These are phyloP conservation scores for Mycena crocata DNA, from an alignment of 768 basidiomycete species.

Conservation along the genomic window DNA sequence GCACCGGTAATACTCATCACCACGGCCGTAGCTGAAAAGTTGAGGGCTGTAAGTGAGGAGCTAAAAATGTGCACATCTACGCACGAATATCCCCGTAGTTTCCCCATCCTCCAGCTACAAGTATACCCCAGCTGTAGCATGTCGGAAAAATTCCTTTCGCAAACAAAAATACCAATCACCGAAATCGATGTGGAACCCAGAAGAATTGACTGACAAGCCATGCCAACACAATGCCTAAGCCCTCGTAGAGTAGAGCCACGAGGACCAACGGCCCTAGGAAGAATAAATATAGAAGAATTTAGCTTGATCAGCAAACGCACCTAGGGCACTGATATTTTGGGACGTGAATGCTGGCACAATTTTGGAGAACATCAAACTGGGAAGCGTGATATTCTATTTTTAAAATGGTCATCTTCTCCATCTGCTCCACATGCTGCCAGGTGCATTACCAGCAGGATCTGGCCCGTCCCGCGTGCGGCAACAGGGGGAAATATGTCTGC, in stretches of 20 bases:
- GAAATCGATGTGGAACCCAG: conserved; percentile 83
- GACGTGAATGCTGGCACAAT: conserved; percentile 61
- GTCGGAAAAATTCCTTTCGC: neutral
- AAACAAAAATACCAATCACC: conserved; percentile 47
- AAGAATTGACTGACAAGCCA: conserved; percentile 69
- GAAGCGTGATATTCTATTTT: conserved; percentile 56
- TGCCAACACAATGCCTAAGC: conserved; percentile 63
- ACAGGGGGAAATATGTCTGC: conserved; percentile 55
- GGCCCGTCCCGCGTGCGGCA: conserved; percentile 57
- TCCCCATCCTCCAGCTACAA: conserved; percentile 76
- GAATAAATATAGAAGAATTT: neutral
- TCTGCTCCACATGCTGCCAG: neutral
- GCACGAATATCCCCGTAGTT: conserved; percentile 80
- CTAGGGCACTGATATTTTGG: conserved; percentile 55
- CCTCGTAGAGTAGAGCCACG: conserved; percentile 68
- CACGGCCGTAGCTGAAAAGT: conserved; percentile 67
- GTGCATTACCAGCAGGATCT: conserved; percentile 57
- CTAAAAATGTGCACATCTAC: too few relatives aligned
- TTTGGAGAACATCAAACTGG: conserved; percentile 61
- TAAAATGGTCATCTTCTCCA: neutral
- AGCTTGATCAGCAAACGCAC: conserved; percentile 36
- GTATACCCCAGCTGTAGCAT: conserved; percentile 56
- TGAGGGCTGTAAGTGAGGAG: neutral
- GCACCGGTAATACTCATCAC: conserved; percentile 70
- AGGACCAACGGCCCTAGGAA: conserved; percentile 69